A percentile compares a stretch with the other conserved stretches of the same genome.
These are phyloP conservation scores for Leishmania martiniquensis DNA, from an alignment of 208 protist species.

Conservation along the genomic window DNA sequence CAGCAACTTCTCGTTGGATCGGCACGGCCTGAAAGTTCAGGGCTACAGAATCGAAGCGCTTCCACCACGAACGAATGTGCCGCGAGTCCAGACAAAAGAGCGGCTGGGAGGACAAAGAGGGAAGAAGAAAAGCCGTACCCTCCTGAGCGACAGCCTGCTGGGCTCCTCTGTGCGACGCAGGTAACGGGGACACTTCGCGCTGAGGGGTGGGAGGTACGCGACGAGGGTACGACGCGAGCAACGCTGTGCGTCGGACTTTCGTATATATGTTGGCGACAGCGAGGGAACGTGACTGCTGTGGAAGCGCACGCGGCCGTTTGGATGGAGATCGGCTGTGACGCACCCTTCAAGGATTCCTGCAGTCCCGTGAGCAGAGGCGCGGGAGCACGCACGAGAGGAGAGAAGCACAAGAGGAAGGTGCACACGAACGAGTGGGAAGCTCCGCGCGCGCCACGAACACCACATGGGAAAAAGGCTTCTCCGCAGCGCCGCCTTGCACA, in stretches of 20 bases:
- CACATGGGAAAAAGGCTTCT: not conserved
- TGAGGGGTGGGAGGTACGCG: not conserved
- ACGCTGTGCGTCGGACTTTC: not conserved
- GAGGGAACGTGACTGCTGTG: not conserved
- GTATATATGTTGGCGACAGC: not conserved
- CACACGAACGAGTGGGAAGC: not conserved
- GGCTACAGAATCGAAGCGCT: not conserved
- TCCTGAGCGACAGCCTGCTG: not conserved
- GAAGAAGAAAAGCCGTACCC: not conserved
- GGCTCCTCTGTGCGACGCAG: not conserved
- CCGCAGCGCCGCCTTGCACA: not conserved
- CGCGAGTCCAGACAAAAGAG: not conserved
- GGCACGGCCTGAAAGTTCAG: too few relatives aligned
- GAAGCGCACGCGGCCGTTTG: not conserved
- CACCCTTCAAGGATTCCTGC: not conserved
- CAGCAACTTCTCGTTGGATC: not conserved
- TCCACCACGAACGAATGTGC: not conserved
- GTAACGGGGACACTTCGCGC: not conserved
- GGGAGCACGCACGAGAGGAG: slow-evolving; percentile 10
- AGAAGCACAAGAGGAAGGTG: slow-evolving; percentile 18
- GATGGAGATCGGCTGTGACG: not conserved
- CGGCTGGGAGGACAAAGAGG: not conserved
- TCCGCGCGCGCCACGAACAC: not conserved
- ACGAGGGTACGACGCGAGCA: not conserved
- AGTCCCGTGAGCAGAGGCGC: not conserved